Evolutionary conservation across 495 filamentous ascomycete genomes (phyloP).

Genomic region (Lasiosphaeria miniovina): DNA sequence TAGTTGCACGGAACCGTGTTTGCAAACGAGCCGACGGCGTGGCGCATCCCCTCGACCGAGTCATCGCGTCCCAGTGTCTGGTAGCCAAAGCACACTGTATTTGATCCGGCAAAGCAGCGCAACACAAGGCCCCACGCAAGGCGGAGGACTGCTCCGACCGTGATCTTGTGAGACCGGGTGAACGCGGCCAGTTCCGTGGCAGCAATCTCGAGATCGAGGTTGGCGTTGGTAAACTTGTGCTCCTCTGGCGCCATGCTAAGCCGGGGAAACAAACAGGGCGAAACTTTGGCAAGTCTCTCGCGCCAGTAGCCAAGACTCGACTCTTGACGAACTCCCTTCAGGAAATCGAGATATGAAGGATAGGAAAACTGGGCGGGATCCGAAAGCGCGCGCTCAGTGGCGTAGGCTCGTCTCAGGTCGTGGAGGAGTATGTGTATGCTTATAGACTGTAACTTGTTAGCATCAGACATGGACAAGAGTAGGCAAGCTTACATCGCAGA

Average conservation of each 20-base stretch:
- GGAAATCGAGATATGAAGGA: slow-evolving; percentile 37
- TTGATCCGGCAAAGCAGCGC: slow-evolving; percentile 40
- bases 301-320: slow-evolving; percentile 42
- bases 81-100: slow-evolving; percentile 43
- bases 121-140: slow-evolving; percentile 47
- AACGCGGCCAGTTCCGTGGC: slow-evolving; percentile 36
- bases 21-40: slow-evolving; percentile 44
- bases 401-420: slow-evolving; percentile 42
- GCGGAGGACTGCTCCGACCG: slow-evolving; percentile 37
- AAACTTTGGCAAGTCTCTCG: slow-evolving; percentile 32
- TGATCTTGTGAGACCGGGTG: slow-evolving; percentile 29
- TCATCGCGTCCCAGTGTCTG: slow-evolving; percentile 42
- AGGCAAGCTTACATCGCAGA: slow-evolving; percentile 35
- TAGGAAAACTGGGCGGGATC: slow-evolving; percentile 34
- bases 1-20: slow-evolving; percentile 38
- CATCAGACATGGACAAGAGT: not conserved
- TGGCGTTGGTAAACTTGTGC: slow-evolving; percentile 31
- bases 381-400: slow-evolving; percentile 29
- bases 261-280: slow-evolving; percentile 40
- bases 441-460: slow-evolving; percentile 25
- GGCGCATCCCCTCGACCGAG: slow-evolving; percentile 32
- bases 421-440: slow-evolving; percentile 43
- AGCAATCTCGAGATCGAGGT: slow-evolving; percentile 37
- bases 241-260: slow-evolving; percentile 25
- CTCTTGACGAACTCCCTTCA: slow-evolving; percentile 31